A percentile compares a stretch with the other conserved stretches of the same genome.
Evolutionary conservation across 345 rosid genomes (phyloP).

Genomic region (Erucastrum elatum): DNA sequence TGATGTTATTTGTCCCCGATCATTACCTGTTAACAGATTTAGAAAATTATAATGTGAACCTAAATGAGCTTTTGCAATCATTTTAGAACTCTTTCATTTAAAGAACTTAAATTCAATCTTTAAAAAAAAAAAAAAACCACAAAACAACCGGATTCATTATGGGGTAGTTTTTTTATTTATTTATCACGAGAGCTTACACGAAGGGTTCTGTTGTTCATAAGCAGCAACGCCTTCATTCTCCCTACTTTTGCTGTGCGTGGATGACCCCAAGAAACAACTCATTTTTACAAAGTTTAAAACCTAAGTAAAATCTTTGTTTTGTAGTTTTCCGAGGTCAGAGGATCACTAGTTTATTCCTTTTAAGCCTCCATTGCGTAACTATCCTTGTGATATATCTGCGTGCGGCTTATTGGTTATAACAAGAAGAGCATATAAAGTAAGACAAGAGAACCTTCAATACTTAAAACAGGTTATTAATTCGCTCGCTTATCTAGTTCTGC

Average conservation of each 20-base stretch:
- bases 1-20: not conserved
- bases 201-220: conserved; percentile 11
- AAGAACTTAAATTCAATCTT: not conserved
- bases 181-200: not conserved
- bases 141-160: not conserved
- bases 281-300: not conserved
- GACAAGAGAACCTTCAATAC: conserved; percentile 9
- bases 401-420: not conserved
- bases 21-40: conserved; percentile 13
- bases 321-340: not conserved
- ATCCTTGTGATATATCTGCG: not conserved
- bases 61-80: not conserved
- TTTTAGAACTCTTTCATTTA: not conserved
- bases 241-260: conserved; percentile 16
- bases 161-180: not conserved
- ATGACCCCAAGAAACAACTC: conserved; percentile 13
- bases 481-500: not conserved
- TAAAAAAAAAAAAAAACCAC: not conserved
- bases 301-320: not conserved
- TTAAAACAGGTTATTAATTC: not conserved
- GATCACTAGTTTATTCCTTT: not conserved
- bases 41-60: conserved; percentile 1
- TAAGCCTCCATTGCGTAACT: not conserved
- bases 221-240: not conserved
- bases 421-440: not conserved